Conservation (phyloP, 2,329 filamentous ascomycete species). For the Chaetomiaceae sp. region DNA sequence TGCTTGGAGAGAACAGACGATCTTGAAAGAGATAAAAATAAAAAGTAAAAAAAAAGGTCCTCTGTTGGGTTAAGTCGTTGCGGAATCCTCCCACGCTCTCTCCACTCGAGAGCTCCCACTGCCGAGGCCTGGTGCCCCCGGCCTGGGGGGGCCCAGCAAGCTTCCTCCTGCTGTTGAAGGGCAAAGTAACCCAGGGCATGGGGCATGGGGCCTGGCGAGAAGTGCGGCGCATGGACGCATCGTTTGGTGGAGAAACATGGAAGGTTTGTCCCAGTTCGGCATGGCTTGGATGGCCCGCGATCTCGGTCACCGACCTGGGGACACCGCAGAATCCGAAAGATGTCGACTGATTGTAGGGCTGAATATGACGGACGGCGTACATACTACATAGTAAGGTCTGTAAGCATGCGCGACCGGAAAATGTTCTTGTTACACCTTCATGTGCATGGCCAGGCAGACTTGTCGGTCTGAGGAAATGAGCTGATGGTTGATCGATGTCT, state of each 20-base stretch:
- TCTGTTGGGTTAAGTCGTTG: background rate
- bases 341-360: conserved; percentile 14
- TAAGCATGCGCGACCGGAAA: background rate
- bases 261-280: background rate
- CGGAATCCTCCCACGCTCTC: background rate
- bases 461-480: background rate
- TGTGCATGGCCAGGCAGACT: background rate
- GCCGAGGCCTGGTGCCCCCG: background rate
- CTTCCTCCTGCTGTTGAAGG: conserved; percentile 8
- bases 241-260: conserved; percentile 8
- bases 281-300: conserved; percentile 2
- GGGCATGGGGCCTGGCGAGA: background rate
- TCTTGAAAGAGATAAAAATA: conserved; percentile 7
- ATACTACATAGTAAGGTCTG: background rate
- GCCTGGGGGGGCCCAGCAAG: background rate
- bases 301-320: conserved; percentile 10
- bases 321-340: background rate
- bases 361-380: background rate
- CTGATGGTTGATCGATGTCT: background rate
- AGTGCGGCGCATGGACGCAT: conserved; percentile 7
- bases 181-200: conserved; percentile 12
- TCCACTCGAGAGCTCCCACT: background rate
- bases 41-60: background rate
- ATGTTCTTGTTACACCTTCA: background rate
- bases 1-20: background rate